Base-by-base conservation (phyloP, 2,329 filamentous ascomycete genomes). In the Aspergillus arachidicola region DNA sequence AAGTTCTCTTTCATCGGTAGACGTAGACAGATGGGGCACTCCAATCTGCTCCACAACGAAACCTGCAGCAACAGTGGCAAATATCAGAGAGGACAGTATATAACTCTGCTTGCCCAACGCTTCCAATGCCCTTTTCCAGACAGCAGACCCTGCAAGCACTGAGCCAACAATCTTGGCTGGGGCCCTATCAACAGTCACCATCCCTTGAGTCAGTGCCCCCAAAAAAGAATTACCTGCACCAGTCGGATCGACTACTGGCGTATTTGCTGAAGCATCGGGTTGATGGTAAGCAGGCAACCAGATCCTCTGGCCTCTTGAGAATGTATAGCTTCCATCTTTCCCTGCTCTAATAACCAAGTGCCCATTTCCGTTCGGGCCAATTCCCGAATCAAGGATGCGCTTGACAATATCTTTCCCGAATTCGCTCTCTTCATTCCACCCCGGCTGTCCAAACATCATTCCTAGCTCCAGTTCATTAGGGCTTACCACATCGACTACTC, bases 11-110 rank as follows among this genome's bases (percentile, higher is more conserved):
- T 73, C 78, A 59, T 73, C 68, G 6, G 66, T 69, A 62, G 71
- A 60, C 48, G 62, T 66, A 56, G 74, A 73, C 26, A 79, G 71
- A 23, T 63, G 65, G 21, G 94, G 94, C 76, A 96, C 87, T 0
- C 95, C 94, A 58, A 96, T 89, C 77, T 99, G 95, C 79, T 99
- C 94, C 71, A 99, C 96, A 19, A 92, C 92, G 77, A 97, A 95
- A 72, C 93, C 94, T 9, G 95, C 94, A 2, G 93, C 90, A 6
- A 98, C 85, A 53, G 87, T 90, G 5, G 89, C 95, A 87, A 90
- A 94, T 0, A 87, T 83, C 6, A 91, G 89, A 6, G 93, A 93
- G 70, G 88, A 64, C 89, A 87, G 46, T 91, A 81, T 59, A 66
- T 73, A 57, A 54, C 69, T 63, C 30, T 76, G 73, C 68, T 85